phyloP scores from a whole-genome alignment of 495 filamentous ascomycete genomes.

The Neurospora sp. region DNA sequence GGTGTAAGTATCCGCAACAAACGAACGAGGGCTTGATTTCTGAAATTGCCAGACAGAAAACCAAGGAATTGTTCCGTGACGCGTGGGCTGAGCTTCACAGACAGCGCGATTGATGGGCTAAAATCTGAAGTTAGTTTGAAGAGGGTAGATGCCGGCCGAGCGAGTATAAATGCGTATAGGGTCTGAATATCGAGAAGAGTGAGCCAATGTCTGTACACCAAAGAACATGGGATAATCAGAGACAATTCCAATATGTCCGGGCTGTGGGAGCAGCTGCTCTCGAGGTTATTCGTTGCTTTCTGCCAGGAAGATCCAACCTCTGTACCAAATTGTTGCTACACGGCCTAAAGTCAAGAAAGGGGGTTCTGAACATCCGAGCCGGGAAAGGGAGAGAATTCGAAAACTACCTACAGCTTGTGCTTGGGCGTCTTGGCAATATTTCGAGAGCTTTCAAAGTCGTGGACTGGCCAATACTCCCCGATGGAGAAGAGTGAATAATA shows the following conservation, averaged over 20 bases:
- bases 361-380: conserved; percentile 23
- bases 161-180: conserved; percentile 5
- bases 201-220: conserved; percentile 11
- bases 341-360: conserved; percentile 17
- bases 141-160: conserved; percentile 9
- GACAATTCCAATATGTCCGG: background rate
- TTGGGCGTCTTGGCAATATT: conserved; percentile 20
- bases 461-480: background rate
- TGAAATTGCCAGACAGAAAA: conserved; percentile 13
- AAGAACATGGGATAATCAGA: conserved; percentile 9
- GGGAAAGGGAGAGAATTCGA: conserved; percentile 17
- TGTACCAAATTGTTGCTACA: conserved; percentile 7
- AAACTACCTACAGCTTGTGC: conserved; percentile 32
- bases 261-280: background rate
- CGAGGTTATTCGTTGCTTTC: background rate
- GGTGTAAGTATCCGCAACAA: conserved; percentile 27
- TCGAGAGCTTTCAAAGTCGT: background rate
- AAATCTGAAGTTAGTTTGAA: background rate
- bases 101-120: conserved; percentile 4
- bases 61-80: conserved; percentile 11
- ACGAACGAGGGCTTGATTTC: conserved; percentile 16
- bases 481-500: background rate
- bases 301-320: conserved; percentile 12
- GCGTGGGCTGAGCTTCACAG: conserved; percentile 14
- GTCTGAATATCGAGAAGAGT: conserved; percentile 6